These are phyloP conservation scores for Massarina eburnea DNA, from an alignment of 2,329 filamentous ascomycete species.

Conservation along the genomic window DNA sequence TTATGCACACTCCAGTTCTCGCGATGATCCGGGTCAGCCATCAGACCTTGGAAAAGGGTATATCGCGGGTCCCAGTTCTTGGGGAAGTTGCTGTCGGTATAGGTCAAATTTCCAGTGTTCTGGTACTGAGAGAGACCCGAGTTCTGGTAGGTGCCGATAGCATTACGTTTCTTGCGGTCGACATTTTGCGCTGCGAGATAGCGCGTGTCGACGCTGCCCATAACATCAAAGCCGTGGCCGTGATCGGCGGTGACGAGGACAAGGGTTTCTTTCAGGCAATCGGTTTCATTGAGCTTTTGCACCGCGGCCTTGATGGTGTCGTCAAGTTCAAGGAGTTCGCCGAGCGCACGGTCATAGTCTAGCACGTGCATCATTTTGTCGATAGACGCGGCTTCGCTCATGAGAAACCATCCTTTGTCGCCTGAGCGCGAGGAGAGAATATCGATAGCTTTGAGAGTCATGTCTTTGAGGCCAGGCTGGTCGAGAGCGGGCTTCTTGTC, in stretches of 20 bases:
- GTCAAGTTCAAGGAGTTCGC: conserved; percentile 82
- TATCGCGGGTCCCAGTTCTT: conserved; percentile 84
- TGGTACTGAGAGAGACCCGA: conserved; percentile 78
- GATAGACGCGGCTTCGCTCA: conserved; percentile 82
- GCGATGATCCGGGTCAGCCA: conserved; percentile 71
- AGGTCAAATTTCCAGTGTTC: conserved; percentile 60
- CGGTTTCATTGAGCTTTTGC: conserved; percentile 65
- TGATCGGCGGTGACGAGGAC: conserved; percentile 84
- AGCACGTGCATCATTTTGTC: conserved; percentile 88
- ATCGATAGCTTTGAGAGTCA: conserved; percentile 85
- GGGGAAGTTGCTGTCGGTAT: conserved; percentile 78
- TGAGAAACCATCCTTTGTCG: conserved; percentile 79
- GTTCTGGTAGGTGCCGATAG: conserved; percentile 71
- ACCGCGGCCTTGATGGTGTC: conserved; percentile 79
- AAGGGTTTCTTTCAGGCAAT: conserved; percentile 72
- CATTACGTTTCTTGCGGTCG: conserved; percentile 73
- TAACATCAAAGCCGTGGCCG: conserved; percentile 87
- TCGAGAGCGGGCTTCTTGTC: conserved; percentile 66
- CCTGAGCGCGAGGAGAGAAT: conserved; percentile 67
- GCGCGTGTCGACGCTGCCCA: conserved; percentile 76
- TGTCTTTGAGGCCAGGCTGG: conserved; percentile 82
- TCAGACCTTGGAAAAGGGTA: conserved; percentile 72
- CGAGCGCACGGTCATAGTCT: conserved; percentile 83
- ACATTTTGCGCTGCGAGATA: conserved; percentile 68
- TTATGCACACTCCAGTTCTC: conserved; percentile 76